These are phyloP conservation scores for Protea cynaroides DNA, from an alignment of 164 flowering plant species.

Conservation along the genomic window DNA sequence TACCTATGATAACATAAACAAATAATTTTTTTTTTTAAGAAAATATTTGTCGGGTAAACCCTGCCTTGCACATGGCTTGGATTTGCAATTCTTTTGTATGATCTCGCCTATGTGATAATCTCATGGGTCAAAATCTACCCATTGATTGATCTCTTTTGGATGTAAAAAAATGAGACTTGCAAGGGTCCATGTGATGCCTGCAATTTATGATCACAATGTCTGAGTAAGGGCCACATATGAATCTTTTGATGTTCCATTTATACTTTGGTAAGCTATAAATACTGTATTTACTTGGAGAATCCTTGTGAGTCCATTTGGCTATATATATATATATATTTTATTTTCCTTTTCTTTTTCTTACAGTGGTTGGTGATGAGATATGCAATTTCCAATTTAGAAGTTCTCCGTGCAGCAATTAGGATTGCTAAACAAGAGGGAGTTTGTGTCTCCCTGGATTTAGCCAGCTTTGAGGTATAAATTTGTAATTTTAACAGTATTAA, in stretches of 20 bases:
- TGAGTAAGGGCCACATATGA: background rate
- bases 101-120: background rate
- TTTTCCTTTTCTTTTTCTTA: conserved; percentile 13
- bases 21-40: too few species aligned
- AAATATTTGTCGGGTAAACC: too few species aligned
- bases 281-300: background rate
- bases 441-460: conserved; percentile 73
- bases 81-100: background rate
- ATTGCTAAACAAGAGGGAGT: conserved; percentile 83
- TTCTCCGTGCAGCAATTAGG: conserved; percentile 58
- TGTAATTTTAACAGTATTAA: background rate
- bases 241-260: background rate
- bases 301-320: background rate
- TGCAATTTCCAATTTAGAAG: conserved; percentile 51
- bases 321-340: conserved; percentile 4
- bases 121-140: background rate
- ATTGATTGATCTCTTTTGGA: background rate
- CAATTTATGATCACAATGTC: background rate
- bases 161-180: background rate
- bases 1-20: too few species aligned
- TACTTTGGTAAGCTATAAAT: background rate
- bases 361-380: conserved; percentile 93
- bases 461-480: conserved; percentile 91
- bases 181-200: background rate
- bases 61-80: too few species aligned